These are phyloP conservation scores for Panicum miliaceum DNA, from an alignment of 176 grass and related monocot genomes.

Conservation along the genomic window DNA sequence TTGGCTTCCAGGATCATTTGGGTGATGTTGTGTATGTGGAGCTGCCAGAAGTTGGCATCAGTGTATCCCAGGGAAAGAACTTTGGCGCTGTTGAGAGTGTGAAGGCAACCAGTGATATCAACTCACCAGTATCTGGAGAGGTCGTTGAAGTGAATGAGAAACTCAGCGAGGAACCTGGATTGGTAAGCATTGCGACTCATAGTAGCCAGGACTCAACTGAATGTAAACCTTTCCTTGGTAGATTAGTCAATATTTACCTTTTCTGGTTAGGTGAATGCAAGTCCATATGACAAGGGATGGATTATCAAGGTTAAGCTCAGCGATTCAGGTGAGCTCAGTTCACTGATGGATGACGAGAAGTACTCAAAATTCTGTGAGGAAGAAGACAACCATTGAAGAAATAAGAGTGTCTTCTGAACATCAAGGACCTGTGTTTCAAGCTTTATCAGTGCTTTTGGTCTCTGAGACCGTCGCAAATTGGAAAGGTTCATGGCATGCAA, in stretches of 20 bases:
- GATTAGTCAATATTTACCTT: neutral
- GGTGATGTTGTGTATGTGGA: slow-evolving; percentile 98
- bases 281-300: slow-evolving; percentile 82
- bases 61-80: slow-evolving; percentile 65
- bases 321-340: slow-evolving; percentile 64
- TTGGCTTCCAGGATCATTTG: slow-evolving; percentile 73
- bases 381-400: slow-evolving; percentile 78
- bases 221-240: neutral
- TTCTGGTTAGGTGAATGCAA: slow-evolving; percentile 61
- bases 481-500: slow-evolving; percentile 30
- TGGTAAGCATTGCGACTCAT: slow-evolving; percentile 50
- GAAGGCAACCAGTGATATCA: slow-evolving; percentile 92
- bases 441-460: slow-evolving; percentile 9
- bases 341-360: slow-evolving; percentile 76
- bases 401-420: slow-evolving; percentile 20
- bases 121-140: slow-evolving; percentile 85
- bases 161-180: slow-evolving; percentile 63
- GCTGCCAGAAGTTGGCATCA: slow-evolving; percentile 78
- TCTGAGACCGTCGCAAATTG: neutral
- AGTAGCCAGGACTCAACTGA: neutral
- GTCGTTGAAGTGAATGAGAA: slow-evolving; percentile 69
- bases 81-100: slow-evolving; percentile 98
- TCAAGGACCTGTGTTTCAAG: slow-evolving; percentile 7
- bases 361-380: slow-evolving; percentile 92
- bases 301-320: slow-evolving; percentile 95